These are phyloP conservation scores for Aspergillus pseudoviridinutans DNA, from an alignment of 2,329 filamentous ascomycete species.

Conservation along the genomic window DNA sequence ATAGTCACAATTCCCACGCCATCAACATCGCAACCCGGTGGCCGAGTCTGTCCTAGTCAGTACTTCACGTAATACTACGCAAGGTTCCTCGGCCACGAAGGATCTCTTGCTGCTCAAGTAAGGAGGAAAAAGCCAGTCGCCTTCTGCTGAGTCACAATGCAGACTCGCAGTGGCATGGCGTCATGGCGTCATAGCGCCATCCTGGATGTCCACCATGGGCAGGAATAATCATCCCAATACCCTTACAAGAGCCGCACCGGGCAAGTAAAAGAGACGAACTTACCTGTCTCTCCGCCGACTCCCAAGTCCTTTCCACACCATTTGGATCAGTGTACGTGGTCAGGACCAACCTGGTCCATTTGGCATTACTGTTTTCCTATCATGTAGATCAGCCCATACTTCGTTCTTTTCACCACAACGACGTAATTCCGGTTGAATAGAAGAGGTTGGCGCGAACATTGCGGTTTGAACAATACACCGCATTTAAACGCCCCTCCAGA, in stretches of 20 bases:
- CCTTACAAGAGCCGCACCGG: neutral
- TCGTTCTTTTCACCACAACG: neutral
- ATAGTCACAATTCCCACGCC: slow-evolving; percentile 60
- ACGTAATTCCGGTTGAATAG: neutral
- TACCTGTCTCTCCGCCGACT: slow-evolving; percentile 43
- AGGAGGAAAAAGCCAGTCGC: neutral
- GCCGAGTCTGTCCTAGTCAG: slow-evolving; percentile 33
- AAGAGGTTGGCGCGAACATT: neutral
- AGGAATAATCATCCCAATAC: neutral
- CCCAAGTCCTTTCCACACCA: slow-evolving; percentile 42
- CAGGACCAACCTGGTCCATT: slow-evolving; percentile 42
- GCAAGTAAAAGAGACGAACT: slow-evolving; percentile 3
- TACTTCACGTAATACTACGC: neutral
- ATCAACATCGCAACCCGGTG: slow-evolving; percentile 51
- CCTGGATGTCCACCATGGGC: neutral
- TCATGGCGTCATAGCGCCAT: too few relatives aligned
- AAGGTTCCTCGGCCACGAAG: neutral
- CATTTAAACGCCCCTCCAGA: neutral
- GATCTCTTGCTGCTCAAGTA: neutral
- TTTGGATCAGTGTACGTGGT: slow-evolving; percentile 42
- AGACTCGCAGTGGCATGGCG: neutral
- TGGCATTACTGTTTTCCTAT: slow-evolving; percentile 37
- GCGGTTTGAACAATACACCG: neutral
- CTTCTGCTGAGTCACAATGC: neutral
- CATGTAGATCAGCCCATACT: neutral